Base-by-base conservation (phyloP, 805 yeast species). In the Nakazawaea ishiwadae region DNA sequence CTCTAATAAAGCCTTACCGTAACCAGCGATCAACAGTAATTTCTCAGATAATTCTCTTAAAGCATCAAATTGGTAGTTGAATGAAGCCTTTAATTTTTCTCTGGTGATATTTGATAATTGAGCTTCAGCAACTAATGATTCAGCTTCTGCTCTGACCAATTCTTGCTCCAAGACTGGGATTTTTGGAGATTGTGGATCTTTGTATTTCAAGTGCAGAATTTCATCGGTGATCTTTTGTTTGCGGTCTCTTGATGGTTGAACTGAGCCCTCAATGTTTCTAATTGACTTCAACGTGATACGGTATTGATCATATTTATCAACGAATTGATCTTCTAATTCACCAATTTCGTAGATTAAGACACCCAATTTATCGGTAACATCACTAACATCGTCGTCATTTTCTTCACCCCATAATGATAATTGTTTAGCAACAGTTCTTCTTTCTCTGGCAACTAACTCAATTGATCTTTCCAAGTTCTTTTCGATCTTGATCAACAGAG, bases 111-210 rank as follows among this genome's bases (percentile, higher is more conserved):
- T 86, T 29, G 91, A 83, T 54, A 87, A 73, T 69, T 87, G 96
- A 23, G 95, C 95, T 68, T 86, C 95, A 37, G 95, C 96, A 53
- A 87, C 95, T 50, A 86, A 71, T 39, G 89, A 81, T 67, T 87
- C 95, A 42, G 95, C 95, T 68, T 87, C 95, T 29, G 93, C 93
- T 66, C 96, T 76, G 45, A 87, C 95, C 59, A 86, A 72, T 65
- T 86, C 95, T 64, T 87, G 95, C 69, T 87, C 95, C 60, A 87
- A 71, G 44, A 85, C 79, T 42, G 79, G 75, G 50, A 86, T 81
- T 71, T 83, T 84, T 73, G 88, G 79, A 31, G 89, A 80, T 65
- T 81, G 81, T 43, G 95, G 91, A 65, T 83, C 89, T 68, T 84
- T 84, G 72, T 84, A 84, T 66, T 85, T 83, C 65, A 84, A 70